Evolutionary conservation across 805 yeast species (phyloP), one percentile per base, ranked within the genome.

Genomic region (Metschnikowia cerradonensis): DNA sequence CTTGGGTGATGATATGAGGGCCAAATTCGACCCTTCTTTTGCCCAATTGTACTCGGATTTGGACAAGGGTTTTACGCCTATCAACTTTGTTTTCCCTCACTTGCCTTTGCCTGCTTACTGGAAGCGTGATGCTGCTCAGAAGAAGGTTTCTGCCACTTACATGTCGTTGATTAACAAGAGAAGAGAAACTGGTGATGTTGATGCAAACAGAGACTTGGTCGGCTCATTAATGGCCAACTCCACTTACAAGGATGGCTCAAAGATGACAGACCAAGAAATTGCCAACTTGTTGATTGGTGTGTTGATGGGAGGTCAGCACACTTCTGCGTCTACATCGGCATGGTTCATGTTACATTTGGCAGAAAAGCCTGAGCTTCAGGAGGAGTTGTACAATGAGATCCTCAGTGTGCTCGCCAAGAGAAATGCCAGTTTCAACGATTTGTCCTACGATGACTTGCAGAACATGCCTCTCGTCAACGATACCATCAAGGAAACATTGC

Each of bases 291-390:
- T 90, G 68, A 92, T 94, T 70, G 99, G 98, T 69, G 86, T 94
- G 49, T 78, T 94, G 54, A 94, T 94, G 99, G 99, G 99, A 63
- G 99, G 99, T 56, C 99, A 94, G 76, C 99, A 94, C 70, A 94
- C 99, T 26, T 87, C 96, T 56, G 94, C 98, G 41, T 81, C 98
- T 22, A 94, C 99, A 20, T 88, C 96, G 38, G 87, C 97, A 15
- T 94, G 99, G 99, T 83, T 84, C 64, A 75, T 94, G 65, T 78
- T 94, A 57, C 98, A 94, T 66, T 78, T 94, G 54, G 97, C 90
- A 58, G 96, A 86, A 62, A 77, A 82, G 62, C 96, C 95, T 42
- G 86, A 88, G 38, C 73, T 92, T 54, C 97, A 90, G 74, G 87
- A 91, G 52, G 87, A 84, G 64, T 70, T 94, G 46, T 86, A 78